Evolutionary conservation across 257 asterid genomes (phyloP).

Genomic region (Plantago elongata): DNA sequence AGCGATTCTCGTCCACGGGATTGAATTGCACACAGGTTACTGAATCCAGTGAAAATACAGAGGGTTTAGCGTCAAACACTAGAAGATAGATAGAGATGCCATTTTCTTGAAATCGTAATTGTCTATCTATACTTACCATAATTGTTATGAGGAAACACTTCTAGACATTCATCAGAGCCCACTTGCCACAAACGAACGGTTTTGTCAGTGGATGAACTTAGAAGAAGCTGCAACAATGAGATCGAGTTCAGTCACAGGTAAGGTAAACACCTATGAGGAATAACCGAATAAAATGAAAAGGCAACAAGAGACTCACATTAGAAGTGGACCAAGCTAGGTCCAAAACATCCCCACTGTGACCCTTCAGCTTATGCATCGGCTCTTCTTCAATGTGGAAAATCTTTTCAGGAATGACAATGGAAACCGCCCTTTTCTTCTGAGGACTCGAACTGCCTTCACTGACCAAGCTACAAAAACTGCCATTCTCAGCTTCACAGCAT

Average conservation of each 20-base stretch:
- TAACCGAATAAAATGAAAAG: neutral
- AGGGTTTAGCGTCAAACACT: conserved; percentile 1
- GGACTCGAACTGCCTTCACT: conserved; percentile 4
- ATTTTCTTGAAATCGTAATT: neutral
- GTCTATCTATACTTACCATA: conserved; percentile 41
- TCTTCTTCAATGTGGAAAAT: conserved; percentile 52
- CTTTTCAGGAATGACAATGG: conserved; percentile 50
- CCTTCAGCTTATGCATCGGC: conserved; percentile 48
- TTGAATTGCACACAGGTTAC: conserved; percentile 85
- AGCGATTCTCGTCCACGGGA: conserved; percentile 63
- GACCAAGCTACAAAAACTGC: conserved; percentile 20
- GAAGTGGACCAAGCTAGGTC: conserved; percentile 88
- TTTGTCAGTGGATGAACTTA: conserved; percentile 71
- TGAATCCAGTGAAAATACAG: conserved; percentile 27
- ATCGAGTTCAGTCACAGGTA: neutral
- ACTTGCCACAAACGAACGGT: conserved; percentile 71
- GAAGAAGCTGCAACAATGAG: conserved; percentile 51
- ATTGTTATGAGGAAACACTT: conserved; percentile 59
- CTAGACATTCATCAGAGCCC: conserved; percentile 49
- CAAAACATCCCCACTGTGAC: conserved; percentile 53
- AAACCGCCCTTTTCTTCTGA: conserved; percentile 22
- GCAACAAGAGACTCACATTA: conserved; percentile 42
- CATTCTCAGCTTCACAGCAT: conserved; percentile 15
- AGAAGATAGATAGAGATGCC: neutral
- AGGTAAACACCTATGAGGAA: neutral